phyloP scores from a whole-genome alignment of 495 filamentous ascomycete species.

The Cenococcum geophilum region DNA sequence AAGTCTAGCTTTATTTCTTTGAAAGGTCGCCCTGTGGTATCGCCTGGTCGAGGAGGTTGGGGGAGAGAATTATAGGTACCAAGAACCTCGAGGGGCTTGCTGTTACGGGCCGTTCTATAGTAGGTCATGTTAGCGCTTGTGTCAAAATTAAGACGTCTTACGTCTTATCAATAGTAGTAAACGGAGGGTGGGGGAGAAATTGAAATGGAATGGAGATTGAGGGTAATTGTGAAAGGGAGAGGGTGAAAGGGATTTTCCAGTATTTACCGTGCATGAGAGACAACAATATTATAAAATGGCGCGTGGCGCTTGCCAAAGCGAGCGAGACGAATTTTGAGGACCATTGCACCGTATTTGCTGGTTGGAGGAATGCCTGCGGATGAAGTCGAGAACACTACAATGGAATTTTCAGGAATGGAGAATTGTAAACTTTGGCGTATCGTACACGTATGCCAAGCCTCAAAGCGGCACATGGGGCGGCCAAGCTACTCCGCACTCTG shows the following conservation, averaged over 20 bases:
- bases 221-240: neutral
- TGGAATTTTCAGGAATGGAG: neutral
- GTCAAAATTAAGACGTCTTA: neutral
- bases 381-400: neutral
- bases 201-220: neutral
- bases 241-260: neutral
- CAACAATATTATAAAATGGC: constrained; percentile 96
- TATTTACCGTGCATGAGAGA: constrained; percentile 82
- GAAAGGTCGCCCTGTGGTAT: constrained; percentile 60
- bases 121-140: neutral
- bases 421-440: no score
- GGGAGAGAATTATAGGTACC: constrained; percentile 91
- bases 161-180: neutral
- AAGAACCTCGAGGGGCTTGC: constrained; percentile 86
- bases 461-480: no score
- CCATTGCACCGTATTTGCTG: constrained; percentile 53
- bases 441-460: no score
- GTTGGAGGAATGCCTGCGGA: neutral
- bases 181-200: constrained; percentile 6
- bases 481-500: no score
- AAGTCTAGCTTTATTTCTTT: constrained; percentile 90
- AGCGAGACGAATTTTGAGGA: constrained; percentile 84
- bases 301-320: constrained; percentile 83
- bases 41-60: constrained; percentile 59
- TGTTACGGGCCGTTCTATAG: constrained; percentile 64